Conservation (phyloP, 2,329 filamentous ascomycete genomes). For the Diaporthe humulicola region DNA sequence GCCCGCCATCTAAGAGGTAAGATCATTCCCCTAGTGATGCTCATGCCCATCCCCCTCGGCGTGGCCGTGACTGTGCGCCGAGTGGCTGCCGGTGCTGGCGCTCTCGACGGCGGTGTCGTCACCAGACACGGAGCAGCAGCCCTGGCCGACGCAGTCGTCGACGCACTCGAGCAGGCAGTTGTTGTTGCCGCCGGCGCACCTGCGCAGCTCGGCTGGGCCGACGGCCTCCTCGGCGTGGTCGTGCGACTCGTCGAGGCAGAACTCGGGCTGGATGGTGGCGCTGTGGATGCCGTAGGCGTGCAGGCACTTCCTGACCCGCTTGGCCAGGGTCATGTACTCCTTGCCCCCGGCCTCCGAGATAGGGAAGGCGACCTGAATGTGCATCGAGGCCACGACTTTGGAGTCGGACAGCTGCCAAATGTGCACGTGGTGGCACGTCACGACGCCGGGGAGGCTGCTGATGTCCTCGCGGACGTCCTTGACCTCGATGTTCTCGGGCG, state of each 20-base stretch:
- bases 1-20: background rate
- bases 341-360: slow-evolving; percentile 83
- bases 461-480: slow-evolving; percentile 96
- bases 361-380: slow-evolving; percentile 92
- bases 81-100: slow-evolving; percentile 51
- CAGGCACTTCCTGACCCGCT: slow-evolving; percentile 85
- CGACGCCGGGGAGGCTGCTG: slow-evolving; percentile 83
- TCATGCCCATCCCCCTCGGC: slow-evolving; percentile 52
- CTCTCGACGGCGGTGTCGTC: slow-evolving; percentile 43
- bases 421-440: slow-evolving; percentile 95
- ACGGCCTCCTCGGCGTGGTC: slow-evolving; percentile 51
- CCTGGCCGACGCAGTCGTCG: slow-evolving; percentile 60
- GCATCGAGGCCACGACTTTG: slow-evolving; percentile 92
- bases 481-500: slow-evolving; percentile 87
- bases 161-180: slow-evolving; percentile 67
- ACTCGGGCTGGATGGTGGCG: slow-evolving; percentile 97
- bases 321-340: slow-evolving; percentile 92
- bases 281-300: slow-evolving; percentile 98
- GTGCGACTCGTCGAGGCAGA: slow-evolving; percentile 67
- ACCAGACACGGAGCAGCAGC: slow-evolving; percentile 55
- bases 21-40: slow-evolving; percentile 39
- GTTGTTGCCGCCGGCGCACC: slow-evolving; percentile 45
- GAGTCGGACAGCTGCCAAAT: slow-evolving; percentile 98
- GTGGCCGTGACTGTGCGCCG: slow-evolving; percentile 44
- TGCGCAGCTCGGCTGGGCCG: slow-evolving; percentile 45